Conservation (phyloP, 305 asterid genomes). For the Solanum hybrid region DNA sequence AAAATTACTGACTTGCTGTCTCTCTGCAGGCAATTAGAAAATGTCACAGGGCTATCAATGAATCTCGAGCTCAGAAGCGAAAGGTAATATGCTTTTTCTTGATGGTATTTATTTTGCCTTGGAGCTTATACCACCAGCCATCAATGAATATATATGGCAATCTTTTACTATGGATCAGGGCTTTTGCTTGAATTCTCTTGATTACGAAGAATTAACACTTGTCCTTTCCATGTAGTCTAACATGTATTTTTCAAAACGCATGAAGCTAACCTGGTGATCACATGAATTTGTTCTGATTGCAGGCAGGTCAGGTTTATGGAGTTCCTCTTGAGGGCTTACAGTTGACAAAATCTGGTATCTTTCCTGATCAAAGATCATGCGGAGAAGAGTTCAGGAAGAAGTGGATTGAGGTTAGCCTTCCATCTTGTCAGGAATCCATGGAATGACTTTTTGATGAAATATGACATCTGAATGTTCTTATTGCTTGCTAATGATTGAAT, state of each 20-base stretch:
- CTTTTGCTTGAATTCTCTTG: neutral
- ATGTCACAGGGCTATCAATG: slow-evolving; percentile 88
- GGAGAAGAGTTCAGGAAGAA: slow-evolving; percentile 86
- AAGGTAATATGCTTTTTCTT: slow-evolving; percentile 48
- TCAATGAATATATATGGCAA: neutral
- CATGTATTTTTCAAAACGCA: neutral
- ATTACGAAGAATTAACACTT: neutral
- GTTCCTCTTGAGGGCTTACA: slow-evolving; percentile 82
- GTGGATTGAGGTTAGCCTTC: slow-evolving; percentile 81
- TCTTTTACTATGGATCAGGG: neutral
- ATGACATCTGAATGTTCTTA: neutral
- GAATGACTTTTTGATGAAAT: neutral
- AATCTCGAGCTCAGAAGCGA: slow-evolving; percentile 89
- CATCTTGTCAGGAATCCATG: neutral
- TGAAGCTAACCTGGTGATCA: neutral
- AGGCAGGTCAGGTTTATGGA: slow-evolving; percentile 99
- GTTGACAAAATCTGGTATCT: slow-evolving; percentile 57
- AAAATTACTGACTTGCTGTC: slow-evolving; percentile 1
- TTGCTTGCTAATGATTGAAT: neutral
- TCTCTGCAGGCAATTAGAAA: slow-evolving; percentile 78
- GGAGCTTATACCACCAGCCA: slow-evolving; percentile 4
- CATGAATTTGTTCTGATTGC: slow-evolving; percentile 15
- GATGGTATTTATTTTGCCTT: slow-evolving; percentile 1
- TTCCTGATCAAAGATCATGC: slow-evolving; percentile 82
- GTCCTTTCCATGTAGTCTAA: neutral